Percentiles rank a stretch among this genome's conserved stretches.
These are phyloP conservation scores for Fraxinus xanthoxyloides DNA, from an alignment of 305 asterid genomes.

Conservation along the genomic window DNA sequence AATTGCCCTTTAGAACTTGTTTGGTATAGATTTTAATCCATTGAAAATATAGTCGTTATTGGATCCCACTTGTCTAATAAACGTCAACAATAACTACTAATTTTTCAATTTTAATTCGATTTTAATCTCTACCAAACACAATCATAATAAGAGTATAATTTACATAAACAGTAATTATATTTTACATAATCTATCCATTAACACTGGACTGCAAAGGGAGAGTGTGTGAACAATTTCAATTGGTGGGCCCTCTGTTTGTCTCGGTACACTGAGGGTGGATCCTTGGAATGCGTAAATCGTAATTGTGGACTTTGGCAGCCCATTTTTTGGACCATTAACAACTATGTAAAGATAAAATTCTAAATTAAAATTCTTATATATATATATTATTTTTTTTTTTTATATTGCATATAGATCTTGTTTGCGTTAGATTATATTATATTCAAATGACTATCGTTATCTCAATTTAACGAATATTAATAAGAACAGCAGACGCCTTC, in stretches of 20 bases:
- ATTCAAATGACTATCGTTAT: neutral
- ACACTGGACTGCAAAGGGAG: neutral
- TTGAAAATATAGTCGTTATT: too few relatives aligned
- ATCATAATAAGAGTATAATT: too few relatives aligned
- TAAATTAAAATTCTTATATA: too few relatives aligned
- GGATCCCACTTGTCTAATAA: too few relatives aligned
- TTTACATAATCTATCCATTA: too few relatives aligned
- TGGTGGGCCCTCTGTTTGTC: neutral
- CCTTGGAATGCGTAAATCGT: neutral
- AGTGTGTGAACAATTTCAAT: neutral
- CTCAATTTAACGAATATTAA: neutral
- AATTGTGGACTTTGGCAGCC: neutral
- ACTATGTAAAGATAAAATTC: neutral
- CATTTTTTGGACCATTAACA: neutral
- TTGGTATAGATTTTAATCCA: too few relatives aligned
- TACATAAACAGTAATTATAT: too few relatives aligned
- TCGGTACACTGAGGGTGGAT: neutral
- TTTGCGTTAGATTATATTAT: neutral
- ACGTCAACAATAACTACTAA: too few relatives aligned
- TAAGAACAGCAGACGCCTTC: neutral
- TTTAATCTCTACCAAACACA: too few relatives aligned
- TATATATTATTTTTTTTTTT: too few relatives aligned
- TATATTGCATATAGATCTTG: neutral
- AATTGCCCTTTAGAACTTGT: too few relatives aligned
- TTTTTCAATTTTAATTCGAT: too few relatives aligned